Percentiles rank a stretch among this genome's conserved stretches.
These are phyloP conservation scores for Scytalidium sp. DNA, from an alignment of 2,329 filamentous ascomycete species.

Conservation along the genomic window DNA sequence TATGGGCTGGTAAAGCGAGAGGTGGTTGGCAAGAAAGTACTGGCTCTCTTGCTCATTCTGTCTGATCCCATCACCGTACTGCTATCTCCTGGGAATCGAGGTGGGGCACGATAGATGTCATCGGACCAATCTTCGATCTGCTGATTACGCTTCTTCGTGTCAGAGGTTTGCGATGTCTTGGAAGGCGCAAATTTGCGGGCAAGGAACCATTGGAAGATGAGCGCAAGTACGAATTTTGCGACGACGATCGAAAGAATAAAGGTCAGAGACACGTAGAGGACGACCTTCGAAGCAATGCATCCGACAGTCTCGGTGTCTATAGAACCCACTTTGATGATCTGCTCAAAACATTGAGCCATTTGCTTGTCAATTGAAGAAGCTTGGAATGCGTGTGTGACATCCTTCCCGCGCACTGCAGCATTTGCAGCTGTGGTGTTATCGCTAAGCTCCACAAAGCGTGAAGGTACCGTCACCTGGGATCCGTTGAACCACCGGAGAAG, in stretches of 20 bases:
- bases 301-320: conserved; percentile 95
- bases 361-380: conserved; percentile 68
- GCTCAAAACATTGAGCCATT: conserved; percentile 80
- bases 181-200: conserved; percentile 78
- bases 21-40: conserved; percentile 84
- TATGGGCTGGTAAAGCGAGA: conserved; percentile 94
- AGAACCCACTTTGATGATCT: conserved; percentile 93
- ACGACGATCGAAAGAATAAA: conserved; percentile 89
- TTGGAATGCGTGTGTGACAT: conserved; percentile 87
- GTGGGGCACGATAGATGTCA: conserved; percentile 91
- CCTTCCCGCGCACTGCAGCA: conserved; percentile 70
- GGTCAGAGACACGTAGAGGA: conserved; percentile 87
- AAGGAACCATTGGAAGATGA: conserved; percentile 96
- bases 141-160: conserved; percentile 79
- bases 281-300: conserved; percentile 95
- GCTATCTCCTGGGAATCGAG: conserved; percentile 73
- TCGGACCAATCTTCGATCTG: conserved; percentile 98
- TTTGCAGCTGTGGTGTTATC: conserved; percentile 60
- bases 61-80: conserved; percentile 63
- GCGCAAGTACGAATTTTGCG: conserved; percentile 81
- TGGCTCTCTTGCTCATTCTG: conserved; percentile 74
- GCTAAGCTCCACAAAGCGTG: conserved; percentile 76
- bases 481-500: conserved; percentile 88
- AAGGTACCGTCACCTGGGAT: conserved; percentile 71
- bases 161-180: conserved; percentile 79